These are phyloP conservation scores for Barnettozyma hawaiiensis DNA, from an alignment of 1,139 yeast species.

Conservation along the genomic window DNA sequence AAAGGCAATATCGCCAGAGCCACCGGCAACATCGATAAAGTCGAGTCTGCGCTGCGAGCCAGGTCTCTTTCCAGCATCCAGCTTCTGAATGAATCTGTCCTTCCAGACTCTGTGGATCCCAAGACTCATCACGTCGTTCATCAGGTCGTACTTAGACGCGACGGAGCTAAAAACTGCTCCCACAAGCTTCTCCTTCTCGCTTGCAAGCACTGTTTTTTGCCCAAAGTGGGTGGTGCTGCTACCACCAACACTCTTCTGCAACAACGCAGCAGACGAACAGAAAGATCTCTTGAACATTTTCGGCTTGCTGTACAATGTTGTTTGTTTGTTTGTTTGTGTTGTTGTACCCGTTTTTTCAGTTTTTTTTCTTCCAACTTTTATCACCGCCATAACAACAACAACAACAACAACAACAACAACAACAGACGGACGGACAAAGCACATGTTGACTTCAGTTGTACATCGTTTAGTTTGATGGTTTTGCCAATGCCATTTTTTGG, in stretches of 20 bases:
- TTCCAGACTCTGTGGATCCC: constrained; percentile 97
- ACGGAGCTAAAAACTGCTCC: constrained; percentile 90
- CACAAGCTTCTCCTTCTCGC: constrained; percentile 81
- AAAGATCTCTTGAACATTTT: constrained; percentile 7
- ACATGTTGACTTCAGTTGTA: no score
- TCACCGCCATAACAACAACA: no score
- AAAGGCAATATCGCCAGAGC: constrained; percentile 97
- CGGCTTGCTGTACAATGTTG: no score
- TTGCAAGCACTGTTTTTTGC: constrained; percentile 72
- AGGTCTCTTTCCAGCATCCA: constrained; percentile 93
- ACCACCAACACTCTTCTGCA: constrained; percentile 14
- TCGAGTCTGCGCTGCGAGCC: constrained; percentile 68
- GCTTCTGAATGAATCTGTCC: constrained; percentile 74
- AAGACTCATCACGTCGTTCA: constrained; percentile 97
- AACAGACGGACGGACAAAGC: no score
- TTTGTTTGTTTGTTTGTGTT: no score
- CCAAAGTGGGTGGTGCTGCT: constrained; percentile 83
- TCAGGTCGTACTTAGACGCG: constrained; percentile 87
- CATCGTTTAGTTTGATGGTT: no score
- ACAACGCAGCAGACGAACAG: constrained; percentile 6
- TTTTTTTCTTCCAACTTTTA: not conserved
- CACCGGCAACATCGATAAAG: constrained; percentile 97
- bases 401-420: no score
- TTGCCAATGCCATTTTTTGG: no score
- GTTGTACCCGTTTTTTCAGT: not conserved